These are phyloP conservation scores for Saccharomyces hybrid DNA, from an alignment of 1,139 yeast species.

Conservation along the genomic window DNA sequence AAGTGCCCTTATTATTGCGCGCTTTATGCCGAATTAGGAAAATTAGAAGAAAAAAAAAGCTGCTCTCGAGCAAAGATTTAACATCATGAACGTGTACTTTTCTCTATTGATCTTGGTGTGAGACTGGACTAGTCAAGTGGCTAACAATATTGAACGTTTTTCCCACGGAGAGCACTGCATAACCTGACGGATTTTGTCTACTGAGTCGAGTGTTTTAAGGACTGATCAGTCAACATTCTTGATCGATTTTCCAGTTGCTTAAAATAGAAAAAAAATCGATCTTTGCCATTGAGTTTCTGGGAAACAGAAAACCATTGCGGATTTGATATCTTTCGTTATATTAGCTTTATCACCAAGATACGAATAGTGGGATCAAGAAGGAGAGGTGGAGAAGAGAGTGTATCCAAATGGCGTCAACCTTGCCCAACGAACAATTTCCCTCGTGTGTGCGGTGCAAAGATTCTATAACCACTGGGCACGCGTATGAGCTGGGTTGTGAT, in stretches of 20 bases:
- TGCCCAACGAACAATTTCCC: slow-evolving; percentile 11
- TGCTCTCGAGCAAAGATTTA: neutral
- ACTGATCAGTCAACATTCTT: neutral
- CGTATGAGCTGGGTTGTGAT: slow-evolving; percentile 79
- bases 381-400: neutral
- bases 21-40: neutral
- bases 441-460: slow-evolving; percentile 29
- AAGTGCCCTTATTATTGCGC: neutral
- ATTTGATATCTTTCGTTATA: neutral
- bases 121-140: neutral
- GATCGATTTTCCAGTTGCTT: neutral
- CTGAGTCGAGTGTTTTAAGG: neutral
- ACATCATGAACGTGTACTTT: neutral
- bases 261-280: neutral
- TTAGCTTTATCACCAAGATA: neutral
- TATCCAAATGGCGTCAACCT: neutral
- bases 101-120: neutral
- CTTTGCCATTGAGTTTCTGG: neutral
- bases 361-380: neutral
- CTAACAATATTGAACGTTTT: neutral
- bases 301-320: neutral
- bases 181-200: neutral
- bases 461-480: slow-evolving; percentile 67
- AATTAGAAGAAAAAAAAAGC: neutral
- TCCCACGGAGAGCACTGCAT: neutral